Percentiles rank a stretch among this genome's conserved stretches.
Conservation (phyloP, 371 early-diverging fungal genomes). For the Apophysomyces elegans region DNA sequence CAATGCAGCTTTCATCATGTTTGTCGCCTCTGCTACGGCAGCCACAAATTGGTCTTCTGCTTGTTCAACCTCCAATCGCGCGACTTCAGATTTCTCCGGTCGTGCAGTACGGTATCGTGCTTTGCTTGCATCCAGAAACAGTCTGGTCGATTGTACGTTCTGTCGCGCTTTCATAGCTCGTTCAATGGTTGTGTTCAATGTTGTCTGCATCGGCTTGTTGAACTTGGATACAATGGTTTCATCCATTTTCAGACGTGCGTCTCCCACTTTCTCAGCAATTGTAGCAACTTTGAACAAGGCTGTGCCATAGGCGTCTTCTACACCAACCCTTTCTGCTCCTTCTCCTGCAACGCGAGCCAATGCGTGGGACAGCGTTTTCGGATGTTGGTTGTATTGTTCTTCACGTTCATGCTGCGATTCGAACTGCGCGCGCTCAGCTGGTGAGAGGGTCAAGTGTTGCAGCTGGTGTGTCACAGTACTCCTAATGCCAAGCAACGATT, state of each 20-base stretch:
- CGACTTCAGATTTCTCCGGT: conserved; percentile 73
- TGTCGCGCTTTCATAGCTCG: conserved; percentile 83
- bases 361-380: conserved; percentile 75
- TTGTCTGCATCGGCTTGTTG: conserved; percentile 72
- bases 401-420: conserved; percentile 23
- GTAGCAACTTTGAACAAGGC: conserved; percentile 84
- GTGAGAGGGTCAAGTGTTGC: conserved; percentile 64
- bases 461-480: conserved; percentile 64
- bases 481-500: conserved; percentile 68
- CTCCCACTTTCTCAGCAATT: conserved; percentile 83
- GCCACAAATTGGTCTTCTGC: conserved; percentile 92
- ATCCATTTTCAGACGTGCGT: conserved; percentile 76
- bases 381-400: conserved; percentile 39
- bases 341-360: conserved; percentile 69
- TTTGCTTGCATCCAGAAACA: conserved; percentile 85
- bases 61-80: conserved; percentile 81
- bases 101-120: conserved; percentile 71
- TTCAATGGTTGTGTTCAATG: conserved; percentile 74
- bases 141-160: conserved; percentile 78
- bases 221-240: conserved; percentile 70
- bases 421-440: conserved; percentile 46
- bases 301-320: conserved; percentile 80
- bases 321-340: conserved; percentile 59
- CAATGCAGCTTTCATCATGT: conserved; percentile 90
- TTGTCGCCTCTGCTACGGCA: conserved; percentile 88